phyloP scores from a whole-genome alignment of 2,329 filamentous ascomycete species.

The Pyrenophora graminea region DNA sequence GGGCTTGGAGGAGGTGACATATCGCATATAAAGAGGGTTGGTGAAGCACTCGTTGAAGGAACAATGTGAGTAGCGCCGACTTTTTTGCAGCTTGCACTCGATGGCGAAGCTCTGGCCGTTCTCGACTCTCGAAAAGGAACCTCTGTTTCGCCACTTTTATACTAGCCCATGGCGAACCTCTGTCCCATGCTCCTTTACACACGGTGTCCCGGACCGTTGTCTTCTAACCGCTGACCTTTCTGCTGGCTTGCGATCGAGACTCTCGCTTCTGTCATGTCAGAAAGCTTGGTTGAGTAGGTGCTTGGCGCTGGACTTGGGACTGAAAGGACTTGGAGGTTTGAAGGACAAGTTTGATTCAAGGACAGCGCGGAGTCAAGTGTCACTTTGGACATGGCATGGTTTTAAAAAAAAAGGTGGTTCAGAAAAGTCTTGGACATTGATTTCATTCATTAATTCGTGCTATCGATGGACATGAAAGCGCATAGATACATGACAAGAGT shows the following conservation, averaged over 20 bases:
- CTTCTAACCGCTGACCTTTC: too few species aligned
- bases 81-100: neutral
- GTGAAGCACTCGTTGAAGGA: neutral
- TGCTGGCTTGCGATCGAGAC: neutral
- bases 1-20: too few species aligned
- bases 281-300: neutral
- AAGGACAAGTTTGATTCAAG: too few species aligned
- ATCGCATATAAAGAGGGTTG: slow-evolving; percentile 4
- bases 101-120: slow-evolving; percentile 33
- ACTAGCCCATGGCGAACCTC: slow-evolving; percentile 14
- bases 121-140: slow-evolving; percentile 15
- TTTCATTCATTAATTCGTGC: too few species aligned
- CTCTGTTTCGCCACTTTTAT: slow-evolving; percentile 22
- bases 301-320: neutral
- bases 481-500: neutral
- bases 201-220: too few species aligned
- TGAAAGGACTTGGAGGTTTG: too few species aligned
- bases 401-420: too few species aligned
- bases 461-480: neutral
- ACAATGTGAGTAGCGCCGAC: slow-evolving; percentile 19
- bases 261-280: too few species aligned
- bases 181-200: neutral
- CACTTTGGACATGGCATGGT: too few species aligned
- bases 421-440: too few species aligned
- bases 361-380: too few species aligned